Evolutionary conservation across 306 rosid genomes (phyloP), one percentile per base, ranked within the genome.

Genomic region (Cucurbita argyrosperma): DNA sequence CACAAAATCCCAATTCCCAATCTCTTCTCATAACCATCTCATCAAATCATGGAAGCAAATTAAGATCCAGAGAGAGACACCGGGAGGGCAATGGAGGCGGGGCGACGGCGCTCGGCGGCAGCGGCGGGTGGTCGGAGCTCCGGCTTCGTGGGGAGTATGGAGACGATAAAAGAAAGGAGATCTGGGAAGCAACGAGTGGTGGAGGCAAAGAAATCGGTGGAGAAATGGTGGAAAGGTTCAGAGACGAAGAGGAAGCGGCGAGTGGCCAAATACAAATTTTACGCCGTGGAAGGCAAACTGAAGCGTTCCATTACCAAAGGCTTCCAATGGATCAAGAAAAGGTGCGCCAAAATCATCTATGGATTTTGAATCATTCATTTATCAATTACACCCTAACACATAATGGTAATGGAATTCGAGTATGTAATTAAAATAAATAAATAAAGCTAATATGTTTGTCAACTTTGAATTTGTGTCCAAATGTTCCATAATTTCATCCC

Each of bases 211-310:
- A 54, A 13, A 59, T 19, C 76, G 4, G 12, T 6, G 16, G 62
- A 30, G 9, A 76, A 80, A 6, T 76, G 79, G 85, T 88, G 89
- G 89, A 76, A 83, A 0, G 83, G 83, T 37, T 67, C 80, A 0
- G 91, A 88, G 53, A 0, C 23, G 37, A 85, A 83, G 82, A 82
- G 94, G 73, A 79, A 77, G 19, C 69, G 85, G 11, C 79, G 94
- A 16, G 85, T 87, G 45, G 79, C 83, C 4, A 77, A 37, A 46
- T 90, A 88, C 56, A 87, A 82, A 77, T 42, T 80, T 7, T 90
- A 86, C 4, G 79, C 75, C 13, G 78, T 82, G 0, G 84, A 86
- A 71, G 89, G 85, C 47, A 83, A 75, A 59, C 16, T 83, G 71
- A 86, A 80, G 81, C 18, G 52, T 55, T 84, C 89, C 26, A 55